Evolutionary conservation across 2,329 filamentous ascomycete species (phyloP).

Genomic region (Calonectria pteridis): DNA sequence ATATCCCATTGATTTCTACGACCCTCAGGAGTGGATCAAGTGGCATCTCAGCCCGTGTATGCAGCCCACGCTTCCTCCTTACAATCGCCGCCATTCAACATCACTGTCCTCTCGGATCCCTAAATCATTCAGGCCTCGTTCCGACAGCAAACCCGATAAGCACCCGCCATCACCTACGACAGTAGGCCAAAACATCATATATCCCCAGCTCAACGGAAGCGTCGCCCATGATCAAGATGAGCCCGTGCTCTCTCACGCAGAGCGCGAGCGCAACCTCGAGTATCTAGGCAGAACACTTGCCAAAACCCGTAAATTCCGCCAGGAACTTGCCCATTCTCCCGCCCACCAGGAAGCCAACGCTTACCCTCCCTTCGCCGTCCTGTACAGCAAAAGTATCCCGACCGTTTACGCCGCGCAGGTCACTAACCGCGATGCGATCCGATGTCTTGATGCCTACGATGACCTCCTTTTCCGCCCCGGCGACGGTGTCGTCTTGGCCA

Average conservation of each 20-base stretch:
- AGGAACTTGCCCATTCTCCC: conserved; percentile 74
- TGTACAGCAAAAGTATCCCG: conserved; percentile 89
- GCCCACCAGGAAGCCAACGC: conserved; percentile 72
- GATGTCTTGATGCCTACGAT: conserved; percentile 83
- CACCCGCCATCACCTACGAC: conserved; percentile 33
- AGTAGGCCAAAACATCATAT: conserved; percentile 44
- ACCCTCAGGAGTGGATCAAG: conserved; percentile 82
- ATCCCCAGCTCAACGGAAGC: conserved; percentile 43
- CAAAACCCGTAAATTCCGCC: conserved; percentile 80
- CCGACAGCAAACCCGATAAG: conserved; percentile 57
- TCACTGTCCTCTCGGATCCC: conserved; percentile 64
- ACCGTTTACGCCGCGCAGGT: conserved; percentile 89
- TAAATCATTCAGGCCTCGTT: conserved; percentile 58
- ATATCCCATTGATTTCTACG: conserved; percentile 87
- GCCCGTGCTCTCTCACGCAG: conserved; percentile 42
- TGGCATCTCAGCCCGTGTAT: conserved; percentile 84
- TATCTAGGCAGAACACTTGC: conserved; percentile 84
- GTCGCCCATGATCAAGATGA: conserved; percentile 34
- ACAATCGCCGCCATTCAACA: conserved; percentile 54
- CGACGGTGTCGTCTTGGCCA: conserved; percentile 89
- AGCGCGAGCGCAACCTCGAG: conserved; percentile 55
- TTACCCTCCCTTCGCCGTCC: conserved; percentile 85
- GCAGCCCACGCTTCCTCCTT: conserved; percentile 72
- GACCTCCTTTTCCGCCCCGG: conserved; percentile 88
- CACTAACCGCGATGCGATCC: conserved; percentile 77